phyloP scores from a whole-genome alignment of 179 eudicot genomes.

The Actinidia arguta region DNA sequence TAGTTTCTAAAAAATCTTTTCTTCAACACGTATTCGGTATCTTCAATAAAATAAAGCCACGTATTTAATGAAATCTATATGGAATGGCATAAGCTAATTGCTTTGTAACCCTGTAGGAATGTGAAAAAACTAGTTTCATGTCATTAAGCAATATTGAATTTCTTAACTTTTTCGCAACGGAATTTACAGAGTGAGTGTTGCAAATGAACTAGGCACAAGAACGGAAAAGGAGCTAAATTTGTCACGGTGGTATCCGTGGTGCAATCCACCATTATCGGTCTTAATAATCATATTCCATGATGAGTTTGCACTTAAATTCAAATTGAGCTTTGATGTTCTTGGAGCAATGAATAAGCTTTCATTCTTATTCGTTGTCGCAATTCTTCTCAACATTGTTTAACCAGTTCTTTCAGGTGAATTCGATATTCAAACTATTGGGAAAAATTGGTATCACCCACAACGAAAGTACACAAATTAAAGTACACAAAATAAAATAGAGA shows the following conservation, averaged over 20 bases:
- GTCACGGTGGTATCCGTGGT: slow-evolving; percentile 24
- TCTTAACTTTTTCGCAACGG: background rate
- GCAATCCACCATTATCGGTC: slow-evolving; percentile 23
- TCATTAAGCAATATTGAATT: no score
- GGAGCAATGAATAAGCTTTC: slow-evolving; percentile 18
- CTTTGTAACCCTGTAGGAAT: no score
- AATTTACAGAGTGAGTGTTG: slow-evolving; percentile 36
- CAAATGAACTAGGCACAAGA: slow-evolving; percentile 36
- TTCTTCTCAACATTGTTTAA: slow-evolving; percentile 35
- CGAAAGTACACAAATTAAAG: no score
- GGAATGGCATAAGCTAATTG: no score
- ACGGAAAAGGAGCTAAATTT: slow-evolving; percentile 34
- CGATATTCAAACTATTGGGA: background rate
- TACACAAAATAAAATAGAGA: no score
- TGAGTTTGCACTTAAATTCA: slow-evolving; percentile 24
- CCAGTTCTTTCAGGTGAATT: slow-evolving; percentile 31
- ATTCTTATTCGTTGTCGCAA: slow-evolving; percentile 27
- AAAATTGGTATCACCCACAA: no score
- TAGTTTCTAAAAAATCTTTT: no score
- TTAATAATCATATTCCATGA: slow-evolving; percentile 26
- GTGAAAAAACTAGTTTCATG: no score
- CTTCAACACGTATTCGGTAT: no score
- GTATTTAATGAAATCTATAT: no score
- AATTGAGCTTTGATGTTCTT: slow-evolving; percentile 16
- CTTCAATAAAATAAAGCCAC: no score